Evolutionary conservation across 129 eudicot genomes (phyloP).

Genomic region (Sambucus nigra): DNA sequence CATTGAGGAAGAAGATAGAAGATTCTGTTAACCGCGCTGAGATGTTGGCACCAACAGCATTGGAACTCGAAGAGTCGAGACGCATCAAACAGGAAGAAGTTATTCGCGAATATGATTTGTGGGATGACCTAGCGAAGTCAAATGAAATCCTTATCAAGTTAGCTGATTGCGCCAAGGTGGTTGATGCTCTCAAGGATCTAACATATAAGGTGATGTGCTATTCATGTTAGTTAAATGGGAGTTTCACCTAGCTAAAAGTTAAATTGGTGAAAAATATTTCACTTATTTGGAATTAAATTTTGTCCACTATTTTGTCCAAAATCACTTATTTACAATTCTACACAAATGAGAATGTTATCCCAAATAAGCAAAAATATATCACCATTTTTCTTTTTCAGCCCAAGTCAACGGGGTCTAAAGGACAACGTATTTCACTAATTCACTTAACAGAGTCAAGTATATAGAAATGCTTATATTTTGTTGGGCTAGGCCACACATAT

Average conservation of each 20-base stretch:
- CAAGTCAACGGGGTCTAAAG: too few relatives aligned
- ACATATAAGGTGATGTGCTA: constrained; percentile 40
- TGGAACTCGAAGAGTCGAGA: constrained; percentile 60
- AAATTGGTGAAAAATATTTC: too few relatives aligned
- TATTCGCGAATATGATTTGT: constrained; percentile 53
- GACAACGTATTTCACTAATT: not conserved
- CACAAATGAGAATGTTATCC: too few relatives aligned
- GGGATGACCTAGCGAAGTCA: constrained; percentile 81
- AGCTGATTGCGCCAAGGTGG: constrained; percentile 74
- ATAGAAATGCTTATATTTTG: not conserved
- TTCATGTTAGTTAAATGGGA: not conserved
- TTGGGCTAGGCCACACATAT: not conserved
- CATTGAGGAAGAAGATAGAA: constrained; percentile 73
- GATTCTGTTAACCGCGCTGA: constrained; percentile 78
- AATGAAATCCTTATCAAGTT: constrained; percentile 55
- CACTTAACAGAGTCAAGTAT: not conserved
- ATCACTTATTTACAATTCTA: too few relatives aligned
- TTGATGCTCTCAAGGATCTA: constrained; percentile 68
- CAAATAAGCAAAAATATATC: too few relatives aligned
- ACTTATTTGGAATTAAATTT: too few relatives aligned
- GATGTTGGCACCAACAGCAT: constrained; percentile 53
- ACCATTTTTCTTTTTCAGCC: too few relatives aligned
- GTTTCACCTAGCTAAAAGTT: too few relatives aligned
- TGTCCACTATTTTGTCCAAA: too few relatives aligned
- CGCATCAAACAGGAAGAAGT: constrained; percentile 49